Evolutionary conservation across 2,329 filamentous ascomycete genomes (phyloP), one percentile per base, ranked within the genome.

Genomic region (Trichoderma breve): DNA sequence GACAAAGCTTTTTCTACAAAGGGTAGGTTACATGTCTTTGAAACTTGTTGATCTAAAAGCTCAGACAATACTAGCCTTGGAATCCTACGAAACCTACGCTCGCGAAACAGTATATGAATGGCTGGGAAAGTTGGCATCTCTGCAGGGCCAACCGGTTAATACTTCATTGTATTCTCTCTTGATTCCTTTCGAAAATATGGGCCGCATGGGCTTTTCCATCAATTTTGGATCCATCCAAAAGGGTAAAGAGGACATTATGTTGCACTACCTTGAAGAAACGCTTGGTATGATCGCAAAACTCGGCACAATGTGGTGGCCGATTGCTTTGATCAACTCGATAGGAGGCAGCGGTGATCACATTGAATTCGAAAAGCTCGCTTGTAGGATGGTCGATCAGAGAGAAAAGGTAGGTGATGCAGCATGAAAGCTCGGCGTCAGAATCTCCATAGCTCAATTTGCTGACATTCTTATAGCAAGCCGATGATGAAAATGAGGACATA

Each of bases 121-220:
- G 75, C 58, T 78, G 1, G 67, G 61, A 18, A 75, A 75, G 21
- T 11, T 78, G 9, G 72, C 63, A 2, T 70, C 75, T n/a, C 28
- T 76, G 6, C 26, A 71, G 5, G 73, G 75, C 18, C 67, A 68
- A 6, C 73, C 75, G 0, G 69, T 79, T 58, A 67, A 79, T 24
- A 75, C 75, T 1, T 73, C 77, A 3, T 69, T 75, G n/a, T 78
- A 77, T 63, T 74, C 77, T 2, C 71, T 72, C 8, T 72, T 79
- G 26, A 76, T 79, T 5, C 73, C 76, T 2, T 79, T 79, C 58
- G 77, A 79, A n/a, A 77, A 78, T 21, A 79, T 77, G 74, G 78
- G 78, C 18, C 75, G 74, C 4, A 73, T 78, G 24, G 78, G 76
- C 3, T 79, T 76, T 62, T 76, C 76, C 0, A 70, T 71, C 12